These are phyloP conservation scores for Chlorokybus atmophyticus DNA, from an alignment of 139 green algal species.

Conservation along the genomic window DNA sequence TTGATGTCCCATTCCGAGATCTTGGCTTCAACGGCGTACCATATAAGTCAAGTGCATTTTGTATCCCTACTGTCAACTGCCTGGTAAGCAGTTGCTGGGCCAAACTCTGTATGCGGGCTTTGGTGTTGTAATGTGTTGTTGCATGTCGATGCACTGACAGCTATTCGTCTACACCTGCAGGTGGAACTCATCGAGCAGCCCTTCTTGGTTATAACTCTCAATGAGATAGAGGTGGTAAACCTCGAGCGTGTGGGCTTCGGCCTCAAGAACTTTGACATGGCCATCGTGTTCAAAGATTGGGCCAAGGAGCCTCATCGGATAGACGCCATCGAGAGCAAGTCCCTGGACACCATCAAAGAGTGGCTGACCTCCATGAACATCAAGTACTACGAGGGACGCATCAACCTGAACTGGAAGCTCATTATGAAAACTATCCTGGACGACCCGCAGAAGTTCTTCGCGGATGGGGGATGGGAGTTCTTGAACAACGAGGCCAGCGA, in stretches of 20 bases:
- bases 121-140: background rate
- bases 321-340: conserved; percentile 72
- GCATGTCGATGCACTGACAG: background rate
- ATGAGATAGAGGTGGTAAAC: conserved; percentile 84
- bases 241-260: conserved; percentile 95
- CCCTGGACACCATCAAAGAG: conserved; percentile 86
- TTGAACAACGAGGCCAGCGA: conserved; percentile 67
- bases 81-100: conserved; percentile 34
- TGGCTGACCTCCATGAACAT: conserved; percentile 80
- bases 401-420: conserved; percentile 97
- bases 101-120: background rate
- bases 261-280: conserved; percentile 97
- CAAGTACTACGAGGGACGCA: conserved; percentile 95
- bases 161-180: conserved; percentile 5
- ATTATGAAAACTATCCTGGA: conserved; percentile 86
- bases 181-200: conserved; percentile 90
- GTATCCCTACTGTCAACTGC: conserved; percentile 93
- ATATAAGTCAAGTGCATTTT: conserved; percentile 53
- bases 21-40: conserved; percentile 88
- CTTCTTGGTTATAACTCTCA: conserved; percentile 71
- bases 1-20: conserved; percentile 92
- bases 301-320: conserved; percentile 50
- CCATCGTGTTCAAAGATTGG: conserved; percentile 85
- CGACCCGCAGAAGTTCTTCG: conserved; percentile 77
- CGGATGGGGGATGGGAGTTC: conserved; percentile 90